Evolutionary conservation across 768 basidiomycete species (phyloP), one percentile per base, ranked within the genome.

Genomic region (Russula abietina): DNA sequence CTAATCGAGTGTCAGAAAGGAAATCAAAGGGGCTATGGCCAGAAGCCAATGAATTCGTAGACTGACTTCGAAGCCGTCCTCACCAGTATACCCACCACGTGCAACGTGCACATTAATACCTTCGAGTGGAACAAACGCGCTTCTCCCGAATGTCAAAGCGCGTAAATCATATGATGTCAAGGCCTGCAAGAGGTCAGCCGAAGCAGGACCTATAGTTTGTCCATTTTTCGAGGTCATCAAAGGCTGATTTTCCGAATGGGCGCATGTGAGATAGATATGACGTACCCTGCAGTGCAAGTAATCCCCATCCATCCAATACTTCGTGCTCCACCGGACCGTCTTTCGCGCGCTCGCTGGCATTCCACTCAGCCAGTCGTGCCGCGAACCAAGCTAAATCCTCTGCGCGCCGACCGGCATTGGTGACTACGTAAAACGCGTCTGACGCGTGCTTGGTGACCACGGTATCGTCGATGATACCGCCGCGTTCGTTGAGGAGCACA

Each of bases 381-480:
- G 71, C 69, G 69, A 98, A 86, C 89, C 91, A 94, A 2, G 83
- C 77, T 11, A 94, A 78, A 70, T 97, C 96, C 66, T 85, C 81
- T 3, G 85, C 84, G 28, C 93, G 81, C 41, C 96, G 77, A 2
- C 92, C 94, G 0, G 96, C 96, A 71, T 98, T 98, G 0, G 97
- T 99, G 28, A 99, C 96, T 59, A 98, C 89, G 71, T 98, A 99
- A 76, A 85, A 98, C 0, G 87, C 84, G 68, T 87, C 81, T 6
- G 81, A 70, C 0, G 86, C 81, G 71, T 95, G 92, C 69, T 91
- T 93, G 24, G 90, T 91, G 71, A 98, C 85, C 72, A 98, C 83
- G 22, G 89, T 89, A 72, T 99, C 97, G 75, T 99, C 96, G 59
- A 99, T 90, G 68, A 98, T 98, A 9, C 97, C 97, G 2, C 97